Base-by-base conservation (phyloP, 129 eudicot species). In the Tagetes patula region DNA sequence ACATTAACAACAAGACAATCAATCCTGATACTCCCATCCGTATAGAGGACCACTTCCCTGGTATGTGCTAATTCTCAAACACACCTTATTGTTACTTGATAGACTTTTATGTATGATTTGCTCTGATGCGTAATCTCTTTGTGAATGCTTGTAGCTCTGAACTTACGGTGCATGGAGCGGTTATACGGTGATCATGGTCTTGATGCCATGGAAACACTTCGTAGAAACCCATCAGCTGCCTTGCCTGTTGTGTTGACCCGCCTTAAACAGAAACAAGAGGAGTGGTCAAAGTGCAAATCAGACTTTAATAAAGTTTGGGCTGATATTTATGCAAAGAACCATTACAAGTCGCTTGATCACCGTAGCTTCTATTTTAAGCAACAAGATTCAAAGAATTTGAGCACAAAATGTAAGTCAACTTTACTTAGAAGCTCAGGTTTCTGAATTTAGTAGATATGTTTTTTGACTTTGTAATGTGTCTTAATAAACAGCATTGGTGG, bases 231-330 rank as follows among this genome's bases (percentile, higher is more conserved):
- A 32, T 70, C 94, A 49, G 74, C 60, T 49, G 80, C 96, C 2
- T 82, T 94, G 79, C 94, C 93, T 53, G 97, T 94, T 50, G 77
- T 94, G 72, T 81, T 94, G 56, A 90, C 85, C 70, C 99, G 99
- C 65, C 82, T 94, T 31, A 94, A 85, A 86, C 99, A 90, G 83
- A 94, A 90, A 77, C 91, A 94, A 80, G 96, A 94, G 45, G 99
- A 94, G 73, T 94, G 99, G 99, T 83, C 87, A 5, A 90, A 84
- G 80, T 90, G 97, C 73, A 94, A 92, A 50, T 68, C 81, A 48
- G 99, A 94, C 73, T 91, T 94, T 67, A 89, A 94, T 86, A 94
- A 88, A 79, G 95, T 94, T 65, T 94, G 99, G 99, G 97, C 99
- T 69, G 99, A 94, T 6, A 83, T 94, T 49, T 94, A 94, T 83